phyloP scores from a whole-genome alignment of 345 rosid genomes.

The Brassica juncea region DNA sequence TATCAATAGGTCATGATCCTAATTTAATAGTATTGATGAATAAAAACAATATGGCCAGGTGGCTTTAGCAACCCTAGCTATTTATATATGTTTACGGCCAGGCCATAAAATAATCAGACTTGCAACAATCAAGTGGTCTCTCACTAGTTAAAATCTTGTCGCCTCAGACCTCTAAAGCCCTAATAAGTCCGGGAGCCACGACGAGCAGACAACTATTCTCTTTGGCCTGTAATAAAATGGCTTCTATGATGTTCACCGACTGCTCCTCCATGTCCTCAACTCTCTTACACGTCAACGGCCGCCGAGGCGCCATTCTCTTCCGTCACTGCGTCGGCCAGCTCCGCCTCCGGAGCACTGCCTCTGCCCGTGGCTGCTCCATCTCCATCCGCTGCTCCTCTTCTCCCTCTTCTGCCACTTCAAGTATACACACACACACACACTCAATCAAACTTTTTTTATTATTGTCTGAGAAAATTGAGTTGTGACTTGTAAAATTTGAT shows the following conservation, averaged over 20 bases:
- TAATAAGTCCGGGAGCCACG: conserved; percentile 18
- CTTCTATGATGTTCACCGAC: conserved; percentile 46
- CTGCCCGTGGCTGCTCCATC: conserved; percentile 25
- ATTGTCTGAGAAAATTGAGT: neutral
- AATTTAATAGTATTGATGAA: too few relatives aligned
- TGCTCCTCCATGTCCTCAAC: conserved; percentile 49
- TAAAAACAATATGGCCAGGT: neutral
- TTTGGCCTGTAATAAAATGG: conserved; percentile 33
- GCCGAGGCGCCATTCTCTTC: conserved; percentile 7
- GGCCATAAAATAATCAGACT: neutral
- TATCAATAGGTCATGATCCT: too few relatives aligned
- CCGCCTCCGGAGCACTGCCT: conserved; percentile 25
- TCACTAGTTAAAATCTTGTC: neutral
- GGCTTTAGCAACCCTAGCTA: conserved; percentile 1
- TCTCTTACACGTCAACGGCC: conserved; percentile 42
- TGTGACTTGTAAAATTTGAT: neutral
- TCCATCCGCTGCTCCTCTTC: conserved; percentile 36
- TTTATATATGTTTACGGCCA: neutral
- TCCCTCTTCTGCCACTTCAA: neutral
- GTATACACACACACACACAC: neutral
- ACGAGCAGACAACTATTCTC: conserved; percentile 25
- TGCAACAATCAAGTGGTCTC: neutral
- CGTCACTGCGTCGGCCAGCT: conserved; percentile 41
- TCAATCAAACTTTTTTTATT: neutral
- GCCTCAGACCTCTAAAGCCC: neutral